Conservation (phyloP, 2,329 filamentous ascomycete species). For the Microdochium bolleyi region DNA sequence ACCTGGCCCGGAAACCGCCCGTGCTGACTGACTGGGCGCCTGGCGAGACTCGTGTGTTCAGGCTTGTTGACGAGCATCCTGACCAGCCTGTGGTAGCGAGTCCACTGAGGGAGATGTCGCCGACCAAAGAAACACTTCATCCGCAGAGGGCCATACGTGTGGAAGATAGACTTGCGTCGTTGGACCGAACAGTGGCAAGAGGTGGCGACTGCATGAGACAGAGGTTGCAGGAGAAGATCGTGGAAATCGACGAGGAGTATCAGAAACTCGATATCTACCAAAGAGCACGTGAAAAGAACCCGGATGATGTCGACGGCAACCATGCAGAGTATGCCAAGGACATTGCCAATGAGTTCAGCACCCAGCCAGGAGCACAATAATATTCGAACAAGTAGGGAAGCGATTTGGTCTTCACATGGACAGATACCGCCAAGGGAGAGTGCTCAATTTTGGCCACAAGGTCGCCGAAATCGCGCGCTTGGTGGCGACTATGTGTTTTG, state of each 20-base stretch:
- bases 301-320: neutral
- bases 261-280: neutral
- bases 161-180: neutral
- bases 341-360: neutral
- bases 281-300: neutral
- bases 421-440: no score
- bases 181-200: neutral
- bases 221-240: neutral
- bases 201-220: neutral
- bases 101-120: neutral
- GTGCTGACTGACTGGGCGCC: constrained; percentile 7
- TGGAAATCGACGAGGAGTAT: neutral
- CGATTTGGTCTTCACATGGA: no score
- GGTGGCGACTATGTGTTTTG: no score
- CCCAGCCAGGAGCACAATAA: no score
- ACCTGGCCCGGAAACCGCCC: constrained; percentile 1
- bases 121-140: no score
- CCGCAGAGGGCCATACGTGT: neutral
- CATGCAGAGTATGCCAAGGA: neutral
- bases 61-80: neutral
- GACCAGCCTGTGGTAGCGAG: neutral
- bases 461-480: no score
- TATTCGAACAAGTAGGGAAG: neutral
- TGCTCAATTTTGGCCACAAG: no score
- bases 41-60: constrained; percentile 5